Evolutionary conservation across 306 rosid genomes (phyloP), one percentile per base, ranked within the genome.

Genomic region (Begonia peltatifolia): DNA sequence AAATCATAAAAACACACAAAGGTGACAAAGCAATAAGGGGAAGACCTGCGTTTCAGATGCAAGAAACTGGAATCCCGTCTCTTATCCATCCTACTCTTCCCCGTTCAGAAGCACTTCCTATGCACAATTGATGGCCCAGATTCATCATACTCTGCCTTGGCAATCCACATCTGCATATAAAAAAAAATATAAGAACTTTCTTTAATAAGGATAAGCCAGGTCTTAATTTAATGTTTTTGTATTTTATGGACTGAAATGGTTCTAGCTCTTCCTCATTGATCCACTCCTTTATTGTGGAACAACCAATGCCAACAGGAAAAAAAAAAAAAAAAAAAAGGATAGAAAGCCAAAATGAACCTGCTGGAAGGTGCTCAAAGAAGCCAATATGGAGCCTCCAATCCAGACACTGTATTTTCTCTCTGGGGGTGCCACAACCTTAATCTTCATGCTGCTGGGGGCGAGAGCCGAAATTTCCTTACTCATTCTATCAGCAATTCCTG

Each of bases 281-380:
- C 23, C 23, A 20, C 4, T 20, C 23, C 23, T 1, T 20, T 20
- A 20, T 2, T 20, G 23, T 20, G 23, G 23, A 20, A 20, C 23
- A 20, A 20, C 4, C 23, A 20, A 20, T 20, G 23, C 4, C 2
- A 20, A 20, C 3, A 1, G 23, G 2, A 20, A 20, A 20, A 20
- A 41, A 20, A 20, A 20, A 20, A 20, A 41, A 15, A 17, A 17
- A 25, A 25, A 3, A 6, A 2, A 47, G 17, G 14, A 5, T 23
- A 23, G 23, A 50, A 50, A 2, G 13, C 14, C 20, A 5, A 56
- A 17, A 43, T 44, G 23, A 42, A 89, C 97, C 97, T 89, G 97
- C 81, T 90, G 97, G 85, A 90, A 90, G 71, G 97, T 90, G 85
- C 97, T 90, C n/a, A 90, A 90, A 13, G 97, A 90, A 58, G 97